Evolutionary conservation across 352 stramenopile genomes (phyloP).

Genomic region (Globisporangium emineosum): DNA sequence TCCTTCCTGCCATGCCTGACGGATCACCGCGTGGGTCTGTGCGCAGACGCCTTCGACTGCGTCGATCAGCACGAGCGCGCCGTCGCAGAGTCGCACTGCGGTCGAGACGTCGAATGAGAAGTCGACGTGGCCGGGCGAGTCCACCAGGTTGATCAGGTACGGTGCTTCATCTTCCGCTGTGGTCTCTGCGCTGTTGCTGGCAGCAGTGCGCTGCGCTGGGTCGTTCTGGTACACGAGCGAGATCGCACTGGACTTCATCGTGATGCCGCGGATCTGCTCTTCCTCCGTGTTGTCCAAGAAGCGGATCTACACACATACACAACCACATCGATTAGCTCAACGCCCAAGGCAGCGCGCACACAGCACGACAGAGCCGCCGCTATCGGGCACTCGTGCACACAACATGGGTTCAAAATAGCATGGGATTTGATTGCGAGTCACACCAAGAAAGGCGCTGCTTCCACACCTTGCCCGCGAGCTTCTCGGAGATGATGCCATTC

Average conservation of each 20-base stretch:
- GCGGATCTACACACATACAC: slow-evolving; percentile 53
- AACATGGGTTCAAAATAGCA: background rate
- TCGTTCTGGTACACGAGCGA: slow-evolving; percentile 89
- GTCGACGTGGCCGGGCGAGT: slow-evolving; percentile 95
- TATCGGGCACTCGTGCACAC: background rate
- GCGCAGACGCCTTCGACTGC: slow-evolving; percentile 95
- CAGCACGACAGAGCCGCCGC: background rate
- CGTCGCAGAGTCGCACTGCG: slow-evolving; percentile 94
- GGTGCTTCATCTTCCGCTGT: slow-evolving; percentile 30
- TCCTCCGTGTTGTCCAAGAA: slow-evolving; percentile 95
- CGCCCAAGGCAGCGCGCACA: background rate
- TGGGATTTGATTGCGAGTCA: background rate
- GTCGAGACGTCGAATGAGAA: slow-evolving; percentile 96
- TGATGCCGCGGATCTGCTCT: slow-evolving; percentile 95
- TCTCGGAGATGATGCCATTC: slow-evolving; percentile 97
- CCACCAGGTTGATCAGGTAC: slow-evolving; percentile 94
- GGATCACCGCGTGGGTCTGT: slow-evolving; percentile 93
- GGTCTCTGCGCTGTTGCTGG: slow-evolving; percentile 7
- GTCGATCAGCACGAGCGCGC: slow-evolving; percentile 94
- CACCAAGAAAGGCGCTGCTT: background rate
- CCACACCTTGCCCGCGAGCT: slow-evolving; percentile 89
- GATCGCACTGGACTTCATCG: slow-evolving; percentile 96
- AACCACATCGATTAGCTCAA: background rate
- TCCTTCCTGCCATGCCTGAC: slow-evolving; percentile 92
- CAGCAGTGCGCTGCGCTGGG: no score